Percentiles rank a stretch among this genome's conserved stretches.
Conservation (phyloP, 2,329 filamentous ascomycete genomes). For the Aspergillus proliferans region DNA sequence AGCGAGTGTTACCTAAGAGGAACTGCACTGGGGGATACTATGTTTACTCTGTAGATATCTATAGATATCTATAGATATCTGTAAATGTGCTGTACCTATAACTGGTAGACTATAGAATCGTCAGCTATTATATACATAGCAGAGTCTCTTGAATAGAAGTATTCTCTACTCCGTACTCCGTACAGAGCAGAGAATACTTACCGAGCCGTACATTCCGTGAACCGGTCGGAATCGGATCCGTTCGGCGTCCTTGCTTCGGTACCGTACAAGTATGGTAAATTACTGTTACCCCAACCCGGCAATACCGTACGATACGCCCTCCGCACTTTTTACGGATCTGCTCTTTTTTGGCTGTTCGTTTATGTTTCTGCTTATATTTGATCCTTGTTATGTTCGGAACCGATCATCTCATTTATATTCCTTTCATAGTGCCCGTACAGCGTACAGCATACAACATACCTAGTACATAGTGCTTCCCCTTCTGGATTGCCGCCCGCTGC, state of each 20-base stretch:
- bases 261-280: background rate
- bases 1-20: background rate
- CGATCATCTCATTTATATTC: slow-evolving; percentile 16
- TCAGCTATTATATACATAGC: too few relatives aligned
- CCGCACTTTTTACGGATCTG: background rate
- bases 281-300: background rate
- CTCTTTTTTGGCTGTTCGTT: too few relatives aligned
- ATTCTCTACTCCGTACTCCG: background rate
- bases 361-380: too few relatives aligned
- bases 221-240: background rate
- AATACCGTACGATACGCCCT: background rate
- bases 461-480: slow-evolving; percentile 1
- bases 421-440: background rate
- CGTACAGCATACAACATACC: background rate
- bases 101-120: too few relatives aligned
- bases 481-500: slow-evolving; percentile 23
- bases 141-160: too few relatives aligned
- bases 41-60: too few relatives aligned
- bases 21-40: background rate
- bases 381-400: too few relatives aligned
- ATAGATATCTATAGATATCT: too few relatives aligned
- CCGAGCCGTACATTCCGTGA: background rate
- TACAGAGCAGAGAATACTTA: background rate
- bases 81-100: too few relatives aligned
- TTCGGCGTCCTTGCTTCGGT: background rate